These are phyloP conservation scores for Xylaria bambusicola DNA, from an alignment of 495 filamentous ascomycete species.

Conservation along the genomic window DNA sequence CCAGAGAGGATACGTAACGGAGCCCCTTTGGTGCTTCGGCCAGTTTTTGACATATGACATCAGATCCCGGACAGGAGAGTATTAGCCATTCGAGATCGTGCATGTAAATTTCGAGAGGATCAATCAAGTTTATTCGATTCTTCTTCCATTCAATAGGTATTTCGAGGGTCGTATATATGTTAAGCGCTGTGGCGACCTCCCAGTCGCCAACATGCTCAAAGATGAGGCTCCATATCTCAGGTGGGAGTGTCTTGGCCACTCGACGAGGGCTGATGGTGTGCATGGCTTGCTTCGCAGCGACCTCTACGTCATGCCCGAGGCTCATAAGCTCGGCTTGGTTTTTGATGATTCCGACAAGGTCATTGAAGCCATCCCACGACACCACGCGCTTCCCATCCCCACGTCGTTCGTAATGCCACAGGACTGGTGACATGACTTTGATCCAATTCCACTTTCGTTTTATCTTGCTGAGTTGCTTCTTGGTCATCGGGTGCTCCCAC, in stretches of 20 bases:
- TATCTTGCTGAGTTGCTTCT: conserved; percentile 78
- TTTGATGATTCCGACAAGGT: conserved; percentile 65
- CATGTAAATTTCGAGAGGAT: conserved; percentile 55
- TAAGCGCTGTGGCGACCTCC: conserved; percentile 80
- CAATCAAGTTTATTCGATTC: conserved; percentile 40
- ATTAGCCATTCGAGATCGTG: conserved; percentile 77
- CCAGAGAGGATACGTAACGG: conserved; percentile 73
- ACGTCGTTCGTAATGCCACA: conserved; percentile 68
- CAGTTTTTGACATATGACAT: conserved; percentile 64
- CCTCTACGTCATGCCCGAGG: conserved; percentile 60
- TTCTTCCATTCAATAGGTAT: conserved; percentile 71
- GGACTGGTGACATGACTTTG: conserved; percentile 65
- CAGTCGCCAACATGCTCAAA: conserved; percentile 83
- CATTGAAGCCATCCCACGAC: conserved; percentile 68
- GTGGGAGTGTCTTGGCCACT: conserved; percentile 56
- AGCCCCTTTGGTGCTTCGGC: conserved; percentile 66
- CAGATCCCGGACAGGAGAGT: conserved; percentile 63
- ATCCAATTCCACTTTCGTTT: conserved; percentile 82
- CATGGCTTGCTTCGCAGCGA: conserved; percentile 43
- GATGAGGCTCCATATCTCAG: conserved; percentile 86
- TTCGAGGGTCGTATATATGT: conserved; percentile 73
- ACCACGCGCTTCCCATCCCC: conserved; percentile 50
- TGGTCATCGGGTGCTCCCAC: conserved; percentile 86
- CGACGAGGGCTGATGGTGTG: conserved; percentile 31
- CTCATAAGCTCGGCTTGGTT: conserved; percentile 65